These are phyloP conservation scores for Penicillium malachiteum DNA, from an alignment of 495 filamentous ascomycete species.

Conservation along the genomic window DNA sequence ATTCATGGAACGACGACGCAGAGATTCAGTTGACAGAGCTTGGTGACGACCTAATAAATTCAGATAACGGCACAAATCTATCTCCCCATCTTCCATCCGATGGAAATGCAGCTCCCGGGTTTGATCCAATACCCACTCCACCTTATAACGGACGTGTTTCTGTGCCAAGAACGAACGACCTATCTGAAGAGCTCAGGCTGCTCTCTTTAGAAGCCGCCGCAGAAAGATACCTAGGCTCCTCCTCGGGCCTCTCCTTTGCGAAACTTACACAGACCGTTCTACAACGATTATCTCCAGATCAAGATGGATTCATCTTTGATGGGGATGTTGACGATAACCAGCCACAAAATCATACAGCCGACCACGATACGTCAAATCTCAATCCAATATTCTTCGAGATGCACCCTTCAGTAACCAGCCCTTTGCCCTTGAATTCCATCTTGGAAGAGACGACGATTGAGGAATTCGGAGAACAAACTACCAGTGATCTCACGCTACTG, in stretches of 20 bases:
- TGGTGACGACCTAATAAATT: neutral
- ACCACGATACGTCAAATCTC: conserved; percentile 14
- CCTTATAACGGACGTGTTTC: neutral
- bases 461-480: conserved; percentile 15
- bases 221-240: conserved; percentile 39
- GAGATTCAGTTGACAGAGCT: conserved; percentile 2
- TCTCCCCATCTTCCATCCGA: neutral
- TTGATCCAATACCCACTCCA: conserved; percentile 4
- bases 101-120: neutral
- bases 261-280: conserved; percentile 42
- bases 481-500: conserved; percentile 17
- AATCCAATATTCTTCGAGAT: conserved; percentile 16
- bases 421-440: conserved; percentile 17
- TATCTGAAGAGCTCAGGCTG: conserved; percentile 31
- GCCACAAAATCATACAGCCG: conserved; percentile 1
- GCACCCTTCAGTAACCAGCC: conserved; percentile 17
- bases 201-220: conserved; percentile 39
- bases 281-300: conserved; percentile 44
- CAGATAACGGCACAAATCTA: conserved; percentile 2
- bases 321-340: conserved; percentile 16
- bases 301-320: conserved; percentile 41
- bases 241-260: conserved; percentile 38
- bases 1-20: conserved; percentile 5
- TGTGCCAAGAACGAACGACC: conserved; percentile 14
- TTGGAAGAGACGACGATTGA: conserved; percentile 18